Conservation (phyloP, 805 yeast species). For the Yarrowia alimentaria region DNA sequence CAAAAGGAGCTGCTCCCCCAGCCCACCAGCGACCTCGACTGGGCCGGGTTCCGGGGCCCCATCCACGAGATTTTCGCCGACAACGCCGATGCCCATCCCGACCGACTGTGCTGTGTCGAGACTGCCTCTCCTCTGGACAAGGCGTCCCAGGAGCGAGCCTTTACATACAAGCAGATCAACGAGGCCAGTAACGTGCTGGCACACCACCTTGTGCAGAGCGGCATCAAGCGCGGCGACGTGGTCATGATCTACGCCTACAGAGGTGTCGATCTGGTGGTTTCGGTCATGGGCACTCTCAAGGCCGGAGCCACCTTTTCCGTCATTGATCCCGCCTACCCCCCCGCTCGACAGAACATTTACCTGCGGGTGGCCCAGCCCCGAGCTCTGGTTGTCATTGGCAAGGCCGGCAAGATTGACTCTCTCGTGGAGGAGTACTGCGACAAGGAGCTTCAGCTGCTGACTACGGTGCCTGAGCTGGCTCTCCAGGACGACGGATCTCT, state of each 20-base stretch:
- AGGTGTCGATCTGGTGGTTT: constrained; percentile 94
- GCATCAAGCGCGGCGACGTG: constrained; percentile 86
- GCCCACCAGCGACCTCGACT: constrained; percentile 82
- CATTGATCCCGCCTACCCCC: constrained; percentile 98
- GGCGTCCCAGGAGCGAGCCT: constrained; percentile 57
- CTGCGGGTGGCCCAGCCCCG: constrained; percentile 89
- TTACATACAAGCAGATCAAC: constrained; percentile 83
- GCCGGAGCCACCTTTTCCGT: constrained; percentile 99
- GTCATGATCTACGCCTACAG: constrained; percentile 98
- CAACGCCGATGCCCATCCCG: constrained; percentile 82
- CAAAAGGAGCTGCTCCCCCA: constrained; percentile 70
- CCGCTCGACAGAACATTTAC: constrained; percentile 93
- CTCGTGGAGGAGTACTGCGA: constrained; percentile 75
- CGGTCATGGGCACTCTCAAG: constrained; percentile 95
- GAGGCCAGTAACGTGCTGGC: constrained; percentile 93
- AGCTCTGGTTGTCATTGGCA: constrained; percentile 83
- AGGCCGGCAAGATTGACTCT: constrained; percentile 81
- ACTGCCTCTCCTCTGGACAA: constrained; percentile 61
- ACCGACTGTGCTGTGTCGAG: constrained; percentile 87
- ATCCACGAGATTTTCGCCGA: constrained; percentile 92
- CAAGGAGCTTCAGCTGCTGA: constrained; percentile 66
- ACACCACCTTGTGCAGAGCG: constrained; percentile 75
- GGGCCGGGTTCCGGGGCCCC: constrained; percentile 90
- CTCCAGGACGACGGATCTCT: constrained; percentile 72
- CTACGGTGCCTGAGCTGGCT: constrained; percentile 74